Evolutionary conservation across 306 rosid species (phyloP).

Genomic region (Fragaria iinumae): DNA sequence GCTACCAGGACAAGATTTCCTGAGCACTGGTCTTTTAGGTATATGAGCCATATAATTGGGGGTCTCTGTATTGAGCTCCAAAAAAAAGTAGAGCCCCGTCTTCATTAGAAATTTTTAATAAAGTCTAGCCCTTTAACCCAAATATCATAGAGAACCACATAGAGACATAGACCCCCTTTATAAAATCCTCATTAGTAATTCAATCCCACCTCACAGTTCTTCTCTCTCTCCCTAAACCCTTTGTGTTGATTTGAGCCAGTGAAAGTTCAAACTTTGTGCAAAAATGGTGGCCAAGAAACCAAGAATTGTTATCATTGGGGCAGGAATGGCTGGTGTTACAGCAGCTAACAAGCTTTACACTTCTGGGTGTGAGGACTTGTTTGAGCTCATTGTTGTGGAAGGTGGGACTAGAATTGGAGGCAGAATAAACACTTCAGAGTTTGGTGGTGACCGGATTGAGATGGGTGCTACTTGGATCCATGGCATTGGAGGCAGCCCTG

Average conservation of each 20-base stretch:
- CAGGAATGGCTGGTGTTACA: slow-evolving; percentile 96
- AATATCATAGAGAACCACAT: not conserved
- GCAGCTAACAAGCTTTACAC: slow-evolving; percentile 88
- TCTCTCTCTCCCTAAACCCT: slow-evolving; percentile 10
- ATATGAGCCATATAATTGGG: slow-evolving; percentile 13
- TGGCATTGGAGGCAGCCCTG: slow-evolving; percentile 87
- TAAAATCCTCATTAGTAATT: slow-evolving; percentile 58
- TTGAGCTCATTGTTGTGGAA: slow-evolving; percentile 78
- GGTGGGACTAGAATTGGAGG: slow-evolving; percentile 92
- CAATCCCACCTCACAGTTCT: slow-evolving; percentile 51
- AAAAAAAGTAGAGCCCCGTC: slow-evolving; percentile 60
- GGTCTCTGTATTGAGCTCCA: slow-evolving; percentile 14
- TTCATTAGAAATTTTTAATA: slow-evolving; percentile 38
- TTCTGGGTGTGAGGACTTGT: slow-evolving; percentile 44
- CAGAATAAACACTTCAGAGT: slow-evolving; percentile 84
- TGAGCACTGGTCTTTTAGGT: slow-evolving; percentile 10
- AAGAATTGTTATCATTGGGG: slow-evolving; percentile 83
- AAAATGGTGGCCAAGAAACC: slow-evolving; percentile 79
- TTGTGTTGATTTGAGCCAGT: not conserved
- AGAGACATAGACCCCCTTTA: slow-evolving; percentile 34
- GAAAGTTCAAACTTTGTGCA: slow-evolving; percentile 5
- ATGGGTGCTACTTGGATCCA: slow-evolving; percentile 99
- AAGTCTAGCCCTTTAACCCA: not conserved
- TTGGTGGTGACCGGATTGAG: slow-evolving; percentile 88
- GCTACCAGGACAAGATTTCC: slow-evolving; percentile 16